phyloP scores from a whole-genome alignment of 352 stramenopile genomes.

The Pelagophyceae sp. region DNA sequence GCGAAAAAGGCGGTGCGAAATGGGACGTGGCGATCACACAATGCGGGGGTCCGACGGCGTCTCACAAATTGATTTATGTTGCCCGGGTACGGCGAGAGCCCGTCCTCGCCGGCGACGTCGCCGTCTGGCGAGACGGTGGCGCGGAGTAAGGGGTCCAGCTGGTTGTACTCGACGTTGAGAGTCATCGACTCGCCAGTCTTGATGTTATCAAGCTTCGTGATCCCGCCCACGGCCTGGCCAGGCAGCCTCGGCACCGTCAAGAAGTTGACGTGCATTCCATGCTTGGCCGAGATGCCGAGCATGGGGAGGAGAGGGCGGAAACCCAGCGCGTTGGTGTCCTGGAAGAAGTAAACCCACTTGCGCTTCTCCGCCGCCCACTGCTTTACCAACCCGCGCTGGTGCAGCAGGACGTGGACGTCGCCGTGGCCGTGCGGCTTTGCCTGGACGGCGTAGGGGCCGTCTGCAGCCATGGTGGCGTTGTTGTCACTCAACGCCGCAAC shows the following conservation, averaged over 20 bases:
- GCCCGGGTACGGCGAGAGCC: conserved; percentile 57
- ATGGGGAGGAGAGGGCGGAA: conserved; percentile 76
- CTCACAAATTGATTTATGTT: conserved; percentile 85
- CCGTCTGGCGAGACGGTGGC: conserved; percentile 47
- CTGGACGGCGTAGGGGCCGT: conserved; percentile 50
- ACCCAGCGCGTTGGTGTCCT: conserved; percentile 92
- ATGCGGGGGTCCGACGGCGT: no score
- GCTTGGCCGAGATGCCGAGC: conserved; percentile 68
- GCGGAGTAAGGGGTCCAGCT: conserved; percentile 79
- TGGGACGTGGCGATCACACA: no score
- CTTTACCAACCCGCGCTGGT: conserved; percentile 44
- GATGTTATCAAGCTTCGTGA: conserved; percentile 56
- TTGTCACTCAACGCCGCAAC: conserved; percentile 74
- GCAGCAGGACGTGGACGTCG: conserved; percentile 88
- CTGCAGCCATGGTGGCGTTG: conserved; percentile 63
- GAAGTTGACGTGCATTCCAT: conserved; percentile 79
- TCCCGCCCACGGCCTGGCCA: conserved; percentile 79
- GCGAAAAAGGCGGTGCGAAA: no score
- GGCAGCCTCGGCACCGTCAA: conserved; percentile 81
- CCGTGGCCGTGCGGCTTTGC: conserved; percentile 97
- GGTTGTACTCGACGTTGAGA: conserved; percentile 91
- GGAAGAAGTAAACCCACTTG: conserved; percentile 86
- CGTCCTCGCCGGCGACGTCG: conserved; percentile 59
- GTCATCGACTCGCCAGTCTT: conserved; percentile 46
- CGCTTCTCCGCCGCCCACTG: conserved; percentile 57